These are phyloP conservation scores for Garcia nutans DNA, from an alignment of 345 rosid genomes.

Conservation along the genomic window DNA sequence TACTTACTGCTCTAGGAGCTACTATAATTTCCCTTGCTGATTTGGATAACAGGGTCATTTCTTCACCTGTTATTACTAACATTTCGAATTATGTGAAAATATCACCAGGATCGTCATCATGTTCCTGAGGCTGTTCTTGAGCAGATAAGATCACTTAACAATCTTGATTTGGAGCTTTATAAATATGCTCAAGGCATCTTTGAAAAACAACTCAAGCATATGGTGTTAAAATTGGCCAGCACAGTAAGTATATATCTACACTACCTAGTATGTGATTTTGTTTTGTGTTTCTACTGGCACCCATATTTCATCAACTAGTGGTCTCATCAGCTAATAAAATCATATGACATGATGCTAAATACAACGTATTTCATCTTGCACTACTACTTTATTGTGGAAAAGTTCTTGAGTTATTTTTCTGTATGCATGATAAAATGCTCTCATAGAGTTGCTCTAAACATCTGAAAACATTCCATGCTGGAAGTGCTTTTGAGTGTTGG, in stretches of 20 bases:
- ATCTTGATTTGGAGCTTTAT: constrained; percentile 79
- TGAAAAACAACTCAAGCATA: constrained; percentile 51
- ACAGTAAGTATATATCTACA: constrained; percentile 27
- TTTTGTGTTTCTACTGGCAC: background rate
- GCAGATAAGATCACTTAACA: constrained; percentile 73
- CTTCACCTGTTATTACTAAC: background rate
- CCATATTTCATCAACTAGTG: background rate
- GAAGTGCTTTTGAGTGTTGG: background rate
- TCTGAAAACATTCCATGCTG: background rate
- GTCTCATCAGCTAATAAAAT: background rate
- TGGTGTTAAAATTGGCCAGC: constrained; percentile 23
- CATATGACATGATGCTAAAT: background rate
- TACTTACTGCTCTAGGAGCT: background rate
- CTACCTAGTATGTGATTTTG: background rate
- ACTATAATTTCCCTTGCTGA: background rate
- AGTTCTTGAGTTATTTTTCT: too few relatives aligned
- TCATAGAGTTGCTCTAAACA: background rate
- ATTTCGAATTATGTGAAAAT: constrained; percentile 16
- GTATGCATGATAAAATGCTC: background rate
- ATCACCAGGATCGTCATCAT: constrained; percentile 60
- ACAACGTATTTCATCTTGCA: background rate
- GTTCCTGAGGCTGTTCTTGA: constrained; percentile 53
- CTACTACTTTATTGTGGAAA: background rate
- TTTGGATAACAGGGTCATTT: background rate
- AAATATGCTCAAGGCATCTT: constrained; percentile 70